Evolutionary conservation across 768 basidiomycete species (phyloP), one percentile per base, ranked within the genome.

Genomic region (Boletellus ananas): DNA sequence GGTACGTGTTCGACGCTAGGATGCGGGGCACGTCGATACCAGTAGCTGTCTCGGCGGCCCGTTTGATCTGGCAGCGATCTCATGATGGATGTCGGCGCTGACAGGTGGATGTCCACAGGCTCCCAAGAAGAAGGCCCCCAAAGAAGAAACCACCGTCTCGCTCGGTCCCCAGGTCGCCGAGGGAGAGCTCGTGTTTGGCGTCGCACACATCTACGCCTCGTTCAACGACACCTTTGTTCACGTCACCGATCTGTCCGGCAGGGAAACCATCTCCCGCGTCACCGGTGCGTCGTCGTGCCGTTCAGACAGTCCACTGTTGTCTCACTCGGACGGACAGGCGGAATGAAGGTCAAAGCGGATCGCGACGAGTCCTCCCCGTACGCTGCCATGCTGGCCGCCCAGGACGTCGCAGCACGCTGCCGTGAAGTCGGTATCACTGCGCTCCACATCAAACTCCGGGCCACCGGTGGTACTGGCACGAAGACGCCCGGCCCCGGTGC

Each of bases 171-270:
- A 97, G 70, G 90, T 94, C 63, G 86, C 87, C 54, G 94, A 96
- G 70, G 94, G 95, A 67, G 94, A 97, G 74, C 84, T 88, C 64
- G 95, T 98, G 37, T 97, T 95, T 67, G 95, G 95, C 59, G 94
- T 97, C 54, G 96, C 96, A 11, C 95, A 95, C 79, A 97, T 98
- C 76, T 98, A 88, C 63, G 95, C 96, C 35, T 95, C 93, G 50
- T 99, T 99, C 84, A 99, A 99, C 75, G 96, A 99, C 68, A 99
- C 96, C 51, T 98, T 98, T 72, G 96, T 99, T 60, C 96, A 99
- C 70, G 79, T 99, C 65, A 99, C 96, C 71, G 96, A 98, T 88
- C 75, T 98, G 51, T 94, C 94, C 20, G 96, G 96, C 64, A 94
- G 91, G 78, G 96, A 98, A 79, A 99, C 96, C 69, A 93, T 99